phyloP scores from a whole-genome alignment of 305 asterid species.

The Solanum aculeatissimum region DNA sequence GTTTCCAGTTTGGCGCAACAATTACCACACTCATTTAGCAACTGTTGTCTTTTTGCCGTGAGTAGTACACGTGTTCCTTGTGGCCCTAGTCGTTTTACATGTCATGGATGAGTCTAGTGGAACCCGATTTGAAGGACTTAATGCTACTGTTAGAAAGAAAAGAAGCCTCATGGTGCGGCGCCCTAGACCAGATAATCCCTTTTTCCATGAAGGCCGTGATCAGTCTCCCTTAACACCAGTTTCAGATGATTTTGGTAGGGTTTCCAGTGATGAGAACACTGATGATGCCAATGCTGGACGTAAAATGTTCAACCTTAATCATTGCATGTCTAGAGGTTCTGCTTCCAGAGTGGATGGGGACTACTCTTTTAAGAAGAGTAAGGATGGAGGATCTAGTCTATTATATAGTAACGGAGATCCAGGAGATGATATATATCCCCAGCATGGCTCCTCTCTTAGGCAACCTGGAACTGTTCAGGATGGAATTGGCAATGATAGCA shows the following conservation, averaged over 20 bases:
- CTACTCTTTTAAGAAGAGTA: slow-evolving; percentile 3
- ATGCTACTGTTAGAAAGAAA: slow-evolving; percentile 42
- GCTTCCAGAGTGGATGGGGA: slow-evolving; percentile 18
- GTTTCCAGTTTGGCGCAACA: slow-evolving; percentile 9
- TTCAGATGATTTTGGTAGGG: slow-evolving; percentile 55
- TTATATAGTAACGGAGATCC: slow-evolving; percentile 23
- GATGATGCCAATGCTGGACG: slow-evolving; percentile 52
- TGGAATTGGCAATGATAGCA: slow-evolving; percentile 51
- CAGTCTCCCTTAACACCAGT: slow-evolving; percentile 37
- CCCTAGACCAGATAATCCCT: slow-evolving; percentile 57
- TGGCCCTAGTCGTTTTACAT: not conserved
- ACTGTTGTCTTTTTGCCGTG: not conserved
- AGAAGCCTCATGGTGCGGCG: slow-evolving; percentile 70
- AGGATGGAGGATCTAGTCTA: slow-evolving; percentile 23
- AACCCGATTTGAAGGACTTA: slow-evolving; percentile 37
- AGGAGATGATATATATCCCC: slow-evolving; percentile 6
- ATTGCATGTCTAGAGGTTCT: slow-evolving; percentile 67
- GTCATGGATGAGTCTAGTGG: slow-evolving; percentile 56
- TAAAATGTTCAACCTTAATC: slow-evolving; percentile 71
- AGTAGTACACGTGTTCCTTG: slow-evolving; percentile 7
- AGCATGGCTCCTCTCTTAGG: slow-evolving; percentile 1
- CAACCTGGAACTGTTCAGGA: slow-evolving; percentile 8
- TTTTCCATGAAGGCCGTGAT: slow-evolving; percentile 26
- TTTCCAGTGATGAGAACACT: slow-evolving; percentile 59
- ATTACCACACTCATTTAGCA: not conserved